Percentiles rank a stretch among this genome's conserved stretches.
Evolutionary conservation across 176 grass and related monocot genomes (phyloP).

Genomic region (Oryza nivara): DNA sequence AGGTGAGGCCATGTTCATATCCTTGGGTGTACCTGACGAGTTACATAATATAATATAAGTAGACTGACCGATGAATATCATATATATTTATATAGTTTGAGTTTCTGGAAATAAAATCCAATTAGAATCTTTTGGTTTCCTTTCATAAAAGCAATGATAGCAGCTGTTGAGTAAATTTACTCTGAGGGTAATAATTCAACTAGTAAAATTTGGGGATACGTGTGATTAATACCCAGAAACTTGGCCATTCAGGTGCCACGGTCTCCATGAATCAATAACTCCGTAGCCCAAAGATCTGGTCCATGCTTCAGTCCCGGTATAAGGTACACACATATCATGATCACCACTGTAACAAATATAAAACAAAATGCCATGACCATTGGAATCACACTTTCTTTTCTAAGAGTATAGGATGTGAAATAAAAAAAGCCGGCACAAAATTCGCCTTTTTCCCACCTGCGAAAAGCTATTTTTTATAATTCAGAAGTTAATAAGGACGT

Average conservation of each 20-base stretch:
- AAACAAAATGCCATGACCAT: conserved; percentile 1
- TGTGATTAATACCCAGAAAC: conserved; percentile 76
- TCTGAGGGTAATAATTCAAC: conserved; percentile 19
- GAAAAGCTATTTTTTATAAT: background rate
- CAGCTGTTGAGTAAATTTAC: background rate
- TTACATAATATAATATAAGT: conserved; percentile 22
- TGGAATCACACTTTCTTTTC: background rate
- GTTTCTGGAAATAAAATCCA: background rate
- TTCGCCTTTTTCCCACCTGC: no score
- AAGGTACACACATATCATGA: conserved; percentile 96
- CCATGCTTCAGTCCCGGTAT: conserved; percentile 83
- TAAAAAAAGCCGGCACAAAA: conserved; percentile 15
- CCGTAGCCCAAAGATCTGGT: conserved; percentile 72
- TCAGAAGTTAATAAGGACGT: background rate
- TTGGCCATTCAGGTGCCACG: conserved; percentile 71
- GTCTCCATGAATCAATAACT: conserved; percentile 73
- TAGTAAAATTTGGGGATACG: background rate
- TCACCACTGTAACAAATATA: conserved; percentile 69
- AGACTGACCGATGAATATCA: background rate
- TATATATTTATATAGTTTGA: background rate
- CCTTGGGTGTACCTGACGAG: conserved; percentile 80
- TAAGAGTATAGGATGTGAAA: background rate
- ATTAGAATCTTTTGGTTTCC: background rate
- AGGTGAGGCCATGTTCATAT: conserved; percentile 73
- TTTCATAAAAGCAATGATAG: background rate